phyloP scores from a whole-genome alignment of 2,329 filamentous ascomycete species.

The Myriosclerotinia duriaeana region DNA sequence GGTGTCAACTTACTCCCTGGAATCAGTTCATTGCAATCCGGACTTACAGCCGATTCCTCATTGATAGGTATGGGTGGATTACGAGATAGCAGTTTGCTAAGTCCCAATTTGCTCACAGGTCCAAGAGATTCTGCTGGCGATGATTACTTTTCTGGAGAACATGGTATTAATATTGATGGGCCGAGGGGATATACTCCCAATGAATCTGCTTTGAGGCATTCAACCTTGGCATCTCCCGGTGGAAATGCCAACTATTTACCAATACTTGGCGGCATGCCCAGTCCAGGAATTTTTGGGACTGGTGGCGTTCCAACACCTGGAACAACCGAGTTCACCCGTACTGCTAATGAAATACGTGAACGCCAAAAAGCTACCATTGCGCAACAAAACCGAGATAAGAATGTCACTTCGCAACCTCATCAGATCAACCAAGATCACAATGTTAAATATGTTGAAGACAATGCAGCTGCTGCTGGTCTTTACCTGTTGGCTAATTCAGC shows the following conservation, averaged over 20 bases:
- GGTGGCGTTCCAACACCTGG: constrained; percentile 72
- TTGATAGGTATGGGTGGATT: constrained; percentile 67
- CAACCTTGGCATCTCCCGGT: constrained; percentile 60
- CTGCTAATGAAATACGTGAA: constrained; percentile 52
- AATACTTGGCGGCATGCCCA: constrained; percentile 50
- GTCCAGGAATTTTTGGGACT: constrained; percentile 80
- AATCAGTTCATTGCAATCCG: constrained; percentile 87
- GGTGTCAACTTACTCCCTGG: constrained; percentile 75
- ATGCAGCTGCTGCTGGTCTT: constrained; percentile 81
- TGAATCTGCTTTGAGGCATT: constrained; percentile 84
- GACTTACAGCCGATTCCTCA: constrained; percentile 70
- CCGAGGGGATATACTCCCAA: constrained; percentile 79
- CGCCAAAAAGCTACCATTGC: constrained; percentile 62
- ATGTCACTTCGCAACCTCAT: constrained; percentile 54
- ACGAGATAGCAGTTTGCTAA: constrained; percentile 87
- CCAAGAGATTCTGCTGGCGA: constrained; percentile 54
- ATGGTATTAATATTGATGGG: constrained; percentile 45
- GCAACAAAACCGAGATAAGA: constrained; percentile 54
- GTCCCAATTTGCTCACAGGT: constrained; percentile 94
- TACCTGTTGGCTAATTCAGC: constrained; percentile 78
- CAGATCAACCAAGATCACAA: constrained; percentile 39
- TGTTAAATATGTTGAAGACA: constrained; percentile 79
- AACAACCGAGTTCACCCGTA: constrained; percentile 92
- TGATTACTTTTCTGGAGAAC: constrained; percentile 85
- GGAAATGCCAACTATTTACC: constrained; percentile 97